Evolutionary conservation across 1,284 basidiomycete species (phyloP), one percentile per base, ranked within the genome.

Genomic region (Ustilago shanxiensis): DNA sequence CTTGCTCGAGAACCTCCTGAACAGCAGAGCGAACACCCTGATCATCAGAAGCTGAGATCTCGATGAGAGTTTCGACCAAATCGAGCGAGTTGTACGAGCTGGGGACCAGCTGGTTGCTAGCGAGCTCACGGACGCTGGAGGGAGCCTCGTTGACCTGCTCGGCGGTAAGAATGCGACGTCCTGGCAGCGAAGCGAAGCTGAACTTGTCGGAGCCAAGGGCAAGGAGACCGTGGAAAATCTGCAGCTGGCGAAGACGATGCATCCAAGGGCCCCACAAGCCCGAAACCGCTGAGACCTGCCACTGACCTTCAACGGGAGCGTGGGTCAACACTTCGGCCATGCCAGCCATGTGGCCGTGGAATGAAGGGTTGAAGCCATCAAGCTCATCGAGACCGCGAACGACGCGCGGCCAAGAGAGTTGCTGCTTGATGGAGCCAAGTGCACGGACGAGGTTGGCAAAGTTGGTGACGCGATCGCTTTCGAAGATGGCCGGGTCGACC

Each of bases 31-130:
- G 52, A 24, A 82, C 66, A 44, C 81, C 69, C 29, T 78, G 74
- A 3, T 95, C 91, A 0, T 94, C 95, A 79, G 94, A 93, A 83
- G 96, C 94, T 49, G 98, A 87, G 89, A 98, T 93, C 80, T 97
- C 94, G 59, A 92, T 76, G 88, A 90, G 54, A 90, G 95, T 92
- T 85, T 95, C 92, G 73, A 97, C 93, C 37, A 98, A 88, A 78
- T 97, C 95, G 18, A 95, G 88, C 11, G 93, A 94, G 86, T 98
- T 98, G 95, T 95, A 98, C 0, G 94, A 92, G 78, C 93, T 93
- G 2, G 91, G 91, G 84, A 96, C 93, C 22, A 96, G 93, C 77
- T 93, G 92, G 3, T 70, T 55, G 31, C 66, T 77, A 3, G 70
- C 55, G 49, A 92, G 90, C 18, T 94, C 91, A 61, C 94, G 88